These are phyloP conservation scores for Backusella mclennaniae DNA, from an alignment of 192 early-diverging fungal species.

Conservation along the genomic window DNA sequence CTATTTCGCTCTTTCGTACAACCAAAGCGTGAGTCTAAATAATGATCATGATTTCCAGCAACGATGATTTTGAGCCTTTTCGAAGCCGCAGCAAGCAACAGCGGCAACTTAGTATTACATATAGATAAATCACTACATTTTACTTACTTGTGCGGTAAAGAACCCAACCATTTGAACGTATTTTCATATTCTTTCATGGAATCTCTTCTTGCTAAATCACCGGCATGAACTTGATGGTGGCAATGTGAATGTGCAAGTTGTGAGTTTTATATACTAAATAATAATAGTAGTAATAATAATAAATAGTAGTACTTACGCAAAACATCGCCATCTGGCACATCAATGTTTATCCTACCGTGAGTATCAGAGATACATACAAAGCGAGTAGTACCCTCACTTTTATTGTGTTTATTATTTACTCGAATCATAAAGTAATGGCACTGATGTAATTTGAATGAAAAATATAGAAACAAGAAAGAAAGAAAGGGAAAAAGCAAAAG, in stretches of 20 bases:
- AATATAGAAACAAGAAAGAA: not conserved
- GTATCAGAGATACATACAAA: conserved; percentile 42
- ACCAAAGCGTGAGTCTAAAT: conserved; percentile 18
- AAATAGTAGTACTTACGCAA: conserved; percentile 19
- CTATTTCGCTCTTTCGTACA: not conserved
- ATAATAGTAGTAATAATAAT: too few species aligned
- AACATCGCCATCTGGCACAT: conserved; percentile 35
- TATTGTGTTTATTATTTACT: not conserved
- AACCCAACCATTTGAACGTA: conserved; percentile 24
- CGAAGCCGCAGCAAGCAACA: not conserved
- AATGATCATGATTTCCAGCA: conserved; percentile 36
- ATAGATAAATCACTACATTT: not conserved
- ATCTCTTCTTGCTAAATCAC: conserved; percentile 28
- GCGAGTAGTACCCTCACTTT: conserved; percentile 8
- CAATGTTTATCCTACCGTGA: conserved; percentile 22
- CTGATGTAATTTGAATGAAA: not conserved
- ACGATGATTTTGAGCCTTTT: conserved; percentile 29
- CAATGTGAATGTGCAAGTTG: not conserved
- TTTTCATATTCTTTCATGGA: conserved; percentile 6
- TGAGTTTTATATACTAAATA: too few species aligned
- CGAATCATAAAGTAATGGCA: not conserved
- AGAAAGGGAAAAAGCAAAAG: conserved; percentile 5
- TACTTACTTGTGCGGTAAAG: conserved; percentile 38
- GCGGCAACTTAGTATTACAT: too few species aligned
- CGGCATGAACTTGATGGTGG: conserved; percentile 29